Evolutionary conservation across 805 yeast genomes (phyloP).

Genomic region (Ogataea neopini): DNA sequence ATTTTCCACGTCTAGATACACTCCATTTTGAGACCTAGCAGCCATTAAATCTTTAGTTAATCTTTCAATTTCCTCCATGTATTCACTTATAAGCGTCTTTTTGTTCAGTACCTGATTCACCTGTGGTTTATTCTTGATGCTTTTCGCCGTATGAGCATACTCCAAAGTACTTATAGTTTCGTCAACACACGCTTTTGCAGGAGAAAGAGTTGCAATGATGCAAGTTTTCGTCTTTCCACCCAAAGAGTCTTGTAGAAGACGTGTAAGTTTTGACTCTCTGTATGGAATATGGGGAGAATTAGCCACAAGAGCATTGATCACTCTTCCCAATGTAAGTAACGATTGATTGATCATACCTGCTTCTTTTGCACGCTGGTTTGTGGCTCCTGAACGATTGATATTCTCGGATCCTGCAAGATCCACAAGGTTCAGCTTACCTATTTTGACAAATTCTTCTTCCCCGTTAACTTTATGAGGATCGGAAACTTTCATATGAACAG

Average conservation of each 20-base stretch:
- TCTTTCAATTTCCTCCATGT: conserved; percentile 46
- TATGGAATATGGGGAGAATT: conserved; percentile 69
- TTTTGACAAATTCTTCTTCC: conserved; percentile 38
- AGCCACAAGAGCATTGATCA: conserved; percentile 72
- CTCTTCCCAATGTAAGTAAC: conserved; percentile 82
- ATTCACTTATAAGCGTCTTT: conserved; percentile 44
- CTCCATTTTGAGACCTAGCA: conserved; percentile 62
- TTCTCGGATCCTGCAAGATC: conserved; percentile 97
- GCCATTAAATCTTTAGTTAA: conserved; percentile 57
- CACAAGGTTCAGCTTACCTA: conserved; percentile 62
- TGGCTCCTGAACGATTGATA: conserved; percentile 83
- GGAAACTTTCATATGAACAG: conserved; percentile 51
- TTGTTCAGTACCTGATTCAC: conserved; percentile 45
- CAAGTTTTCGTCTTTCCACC: conserved; percentile 89
- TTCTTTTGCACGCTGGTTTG: conserved; percentile 82
- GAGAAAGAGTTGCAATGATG: conserved; percentile 84
- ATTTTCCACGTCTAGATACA: conserved; percentile 57
- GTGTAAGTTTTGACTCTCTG: conserved; percentile 75
- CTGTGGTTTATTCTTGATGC: conserved; percentile 52
- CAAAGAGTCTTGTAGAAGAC: conserved; percentile 72
- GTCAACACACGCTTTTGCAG: conserved; percentile 49
- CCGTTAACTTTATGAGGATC: conserved; percentile 46
- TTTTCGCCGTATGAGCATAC: conserved; percentile 58
- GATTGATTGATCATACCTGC: conserved; percentile 93
- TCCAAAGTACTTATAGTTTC: conserved; percentile 56